Conservation (phyloP, 1,284 basidiomycete genomes). For the Cutaneotrichosporon sp. region DNA sequence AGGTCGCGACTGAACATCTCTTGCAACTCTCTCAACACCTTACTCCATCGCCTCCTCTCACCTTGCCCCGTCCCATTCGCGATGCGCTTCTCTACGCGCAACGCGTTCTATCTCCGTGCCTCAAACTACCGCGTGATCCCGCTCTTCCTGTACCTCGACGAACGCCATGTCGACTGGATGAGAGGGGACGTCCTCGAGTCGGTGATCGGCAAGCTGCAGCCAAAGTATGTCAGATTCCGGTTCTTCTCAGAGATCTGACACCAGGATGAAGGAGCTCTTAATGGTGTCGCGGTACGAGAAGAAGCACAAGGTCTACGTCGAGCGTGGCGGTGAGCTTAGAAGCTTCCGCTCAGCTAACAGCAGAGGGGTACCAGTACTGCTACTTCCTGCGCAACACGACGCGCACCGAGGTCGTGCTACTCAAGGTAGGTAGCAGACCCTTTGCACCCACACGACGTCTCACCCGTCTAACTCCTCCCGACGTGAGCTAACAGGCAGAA, state of each 20-base stretch:
- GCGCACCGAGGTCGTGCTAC: slow-evolving; percentile 48
- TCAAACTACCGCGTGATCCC: slow-evolving; percentile 50
- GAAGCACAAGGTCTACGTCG: slow-evolving; percentile 50
- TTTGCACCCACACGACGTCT: neutral
- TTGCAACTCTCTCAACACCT: neutral
- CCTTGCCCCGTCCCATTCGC: neutral
- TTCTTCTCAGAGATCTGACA: neutral
- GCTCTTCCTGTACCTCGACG: slow-evolving; percentile 50
- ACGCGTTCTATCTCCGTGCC: slow-evolving; percentile 47
- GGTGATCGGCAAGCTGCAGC: slow-evolving; percentile 44
- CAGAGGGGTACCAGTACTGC: slow-evolving; percentile 51
- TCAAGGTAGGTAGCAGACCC: slow-evolving; percentile 31
- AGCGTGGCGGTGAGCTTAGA: slow-evolving; percentile 42
- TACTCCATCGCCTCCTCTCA: neutral
- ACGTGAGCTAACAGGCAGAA: slow-evolving; percentile 28
- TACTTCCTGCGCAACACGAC: slow-evolving; percentile 50
- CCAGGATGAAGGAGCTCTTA: slow-evolving; percentile 37
- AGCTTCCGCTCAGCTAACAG: neutral
- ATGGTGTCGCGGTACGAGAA: slow-evolving; percentile 31
- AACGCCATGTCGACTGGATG: slow-evolving; percentile 54
- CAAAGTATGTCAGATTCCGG: slow-evolving; percentile 27
- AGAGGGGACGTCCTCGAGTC: slow-evolving; percentile 40
- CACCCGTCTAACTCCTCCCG: neutral
- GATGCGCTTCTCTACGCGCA: slow-evolving; percentile 50
- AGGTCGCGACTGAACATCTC: neutral